Conservation (phyloP, 2,329 filamentous ascomycete genomes). For the Stachybotrys chartarum region DNA sequence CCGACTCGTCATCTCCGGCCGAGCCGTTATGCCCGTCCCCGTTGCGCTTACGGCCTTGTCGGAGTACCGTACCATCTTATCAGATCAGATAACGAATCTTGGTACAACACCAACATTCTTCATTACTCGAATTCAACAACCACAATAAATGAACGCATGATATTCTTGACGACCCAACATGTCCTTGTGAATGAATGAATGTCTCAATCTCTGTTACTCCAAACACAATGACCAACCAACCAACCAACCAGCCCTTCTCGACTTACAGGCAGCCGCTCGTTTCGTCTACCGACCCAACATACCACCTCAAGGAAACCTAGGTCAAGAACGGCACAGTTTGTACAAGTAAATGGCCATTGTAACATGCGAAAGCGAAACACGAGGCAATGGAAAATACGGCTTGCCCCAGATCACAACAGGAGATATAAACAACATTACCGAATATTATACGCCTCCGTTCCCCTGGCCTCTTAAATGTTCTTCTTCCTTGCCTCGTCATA, state of each 20-base stretch:
- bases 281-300: neutral
- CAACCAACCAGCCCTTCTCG: neutral
- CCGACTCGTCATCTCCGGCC: too few species aligned
- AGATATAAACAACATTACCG: neutral
- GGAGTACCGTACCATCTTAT: neutral
- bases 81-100: neutral
- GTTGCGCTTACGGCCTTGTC: too few species aligned
- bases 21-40: too few species aligned
- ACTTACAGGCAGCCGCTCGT: neutral
- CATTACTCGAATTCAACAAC: too few species aligned
- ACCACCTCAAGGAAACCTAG: neutral
- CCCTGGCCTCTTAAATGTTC: slow-evolving; percentile 17
- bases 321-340: neutral
- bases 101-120: too few species aligned
- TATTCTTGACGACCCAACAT: too few species aligned
- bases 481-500: slow-evolving; percentile 37
- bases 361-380: neutral
- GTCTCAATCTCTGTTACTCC: too few species aligned
- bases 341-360: neutral
- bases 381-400: neutral
- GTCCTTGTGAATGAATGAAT: too few species aligned
- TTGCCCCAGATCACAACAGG: neutral
- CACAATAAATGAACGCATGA: too few species aligned
- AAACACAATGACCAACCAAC: neutral
- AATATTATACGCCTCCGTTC: neutral